Evolutionary conservation across 768 basidiomycete species (phyloP).

Genomic region (Podaxis carcinomalis): DNA sequence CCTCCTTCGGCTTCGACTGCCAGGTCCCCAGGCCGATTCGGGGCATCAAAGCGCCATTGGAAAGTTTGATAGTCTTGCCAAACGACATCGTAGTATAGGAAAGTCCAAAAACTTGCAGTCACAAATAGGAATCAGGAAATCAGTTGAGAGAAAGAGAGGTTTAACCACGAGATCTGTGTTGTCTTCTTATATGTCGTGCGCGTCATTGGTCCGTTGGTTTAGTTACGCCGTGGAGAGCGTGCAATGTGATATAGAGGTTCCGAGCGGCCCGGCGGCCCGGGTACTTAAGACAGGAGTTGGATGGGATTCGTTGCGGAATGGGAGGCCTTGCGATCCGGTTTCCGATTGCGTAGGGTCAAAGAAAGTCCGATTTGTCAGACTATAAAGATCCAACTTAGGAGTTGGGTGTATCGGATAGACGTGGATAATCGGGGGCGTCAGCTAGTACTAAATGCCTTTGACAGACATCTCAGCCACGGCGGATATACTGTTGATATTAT

Average conservation of each 20-base stretch:
- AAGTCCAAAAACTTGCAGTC: background rate
- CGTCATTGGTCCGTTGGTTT: background rate
- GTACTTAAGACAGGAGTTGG: background rate
- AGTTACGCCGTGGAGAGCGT: background rate
- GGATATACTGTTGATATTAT: no score
- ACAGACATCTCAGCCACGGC: no score
- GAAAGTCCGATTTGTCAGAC: no score
- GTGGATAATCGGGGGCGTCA: no score
- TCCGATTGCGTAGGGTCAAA: no score
- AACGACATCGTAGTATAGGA: conserved; percentile 31
- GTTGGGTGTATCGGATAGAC: no score
- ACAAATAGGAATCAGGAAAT: background rate
- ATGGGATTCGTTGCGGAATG: background rate
- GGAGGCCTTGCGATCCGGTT: no score
- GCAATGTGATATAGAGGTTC: background rate
- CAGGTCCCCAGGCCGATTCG: conserved; percentile 84
- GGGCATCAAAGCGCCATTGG: conserved; percentile 51
- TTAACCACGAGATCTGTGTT: background rate
- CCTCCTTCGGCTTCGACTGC: conserved; percentile 72
- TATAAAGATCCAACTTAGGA: no score
- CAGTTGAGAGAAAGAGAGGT: background rate
- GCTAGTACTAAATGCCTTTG: no score
- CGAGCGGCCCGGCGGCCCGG: conserved; percentile 2
- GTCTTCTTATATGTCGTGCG: background rate
- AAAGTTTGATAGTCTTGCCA: conserved; percentile 36